Base-by-base conservation (phyloP, 192 early-diverging fungal species). In the Podila epigama region DNA sequence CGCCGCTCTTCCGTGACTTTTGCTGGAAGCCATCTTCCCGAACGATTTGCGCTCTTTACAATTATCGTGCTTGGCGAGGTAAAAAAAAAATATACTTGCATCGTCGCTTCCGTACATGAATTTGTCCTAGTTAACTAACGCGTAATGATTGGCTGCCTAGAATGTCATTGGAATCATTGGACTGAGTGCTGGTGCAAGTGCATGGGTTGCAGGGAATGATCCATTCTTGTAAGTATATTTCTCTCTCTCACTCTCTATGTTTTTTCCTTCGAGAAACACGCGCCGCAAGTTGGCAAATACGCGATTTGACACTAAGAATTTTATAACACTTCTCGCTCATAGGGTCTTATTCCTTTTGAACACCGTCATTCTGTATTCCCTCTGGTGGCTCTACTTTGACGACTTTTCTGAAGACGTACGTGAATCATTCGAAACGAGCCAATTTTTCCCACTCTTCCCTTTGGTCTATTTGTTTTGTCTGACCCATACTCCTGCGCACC, bases 331-430 rank as follows among this genome's bases (percentile, higher is more conserved):
- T 32, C 6, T 13, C 12, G 0, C 7, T n/a, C 25, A 18, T 29
- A 69, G 68, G 52, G 5, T 70, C n/a, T 16, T 70, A 35, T 72
- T 72, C 48, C 27, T 72, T 0, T 25, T 72, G 10, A 54, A 40
- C 7, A 66, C 63, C 0, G 57, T 83, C 11, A 81, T 83, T 39
- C 72, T 85, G 25, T 85, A 83, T 55, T 64, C 55, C 4, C 77
- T 78, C n/a, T 85, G 82, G 75, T 85, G 82, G 63, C 70, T 85
- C 58, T 85, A 83, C 51, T 85, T 85, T 75, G 84, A 85, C 48
- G 84, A 85, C 36, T 85, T 85, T 62, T 81, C 65, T 10, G 66
- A 85, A 50, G 84, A 85, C 62, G 80, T 83, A 78, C 62, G 59
- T 61, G 7, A 4, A 39, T 7, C 6, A n/a, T 2, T 15, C 2